A percentile compares a stretch with the other conserved stretches of the same genome.
phyloP scores from a whole-genome alignment of 1,284 basidiomycete genomes.

The Ganoderma boninense region DNA sequence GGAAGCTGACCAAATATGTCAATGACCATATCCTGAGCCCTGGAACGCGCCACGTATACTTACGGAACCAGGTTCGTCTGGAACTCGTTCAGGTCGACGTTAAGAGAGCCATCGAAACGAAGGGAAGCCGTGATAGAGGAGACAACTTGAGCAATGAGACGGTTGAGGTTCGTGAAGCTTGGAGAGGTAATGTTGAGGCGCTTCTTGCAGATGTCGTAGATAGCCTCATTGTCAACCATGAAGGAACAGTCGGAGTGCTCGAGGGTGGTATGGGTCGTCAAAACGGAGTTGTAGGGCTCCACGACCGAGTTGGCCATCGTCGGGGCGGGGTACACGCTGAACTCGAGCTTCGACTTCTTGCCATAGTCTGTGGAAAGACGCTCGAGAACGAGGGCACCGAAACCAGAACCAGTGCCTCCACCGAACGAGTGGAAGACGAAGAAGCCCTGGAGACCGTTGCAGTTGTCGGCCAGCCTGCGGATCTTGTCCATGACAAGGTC shows the following conservation, averaged over 20 bases:
- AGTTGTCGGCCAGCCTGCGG: conserved; percentile 97
- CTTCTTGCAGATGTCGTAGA: conserved; percentile 96
- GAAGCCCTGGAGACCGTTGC: conserved; percentile 98
- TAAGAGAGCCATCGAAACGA: conserved; percentile 83
- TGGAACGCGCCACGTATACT: conserved; percentile 34
- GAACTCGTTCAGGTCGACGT: conserved; percentile 88
- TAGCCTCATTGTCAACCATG: conserved; percentile 97
- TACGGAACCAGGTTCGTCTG: conserved; percentile 81
- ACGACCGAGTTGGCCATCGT: conserved; percentile 97
- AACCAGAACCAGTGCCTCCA: conserved; percentile 99
- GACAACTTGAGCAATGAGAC: conserved; percentile 90
- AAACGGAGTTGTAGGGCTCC: conserved; percentile 98
- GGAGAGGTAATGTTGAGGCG: conserved; percentile 85
- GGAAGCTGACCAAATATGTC: conserved; percentile 48
- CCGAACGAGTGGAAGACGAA: conserved; percentile 99
- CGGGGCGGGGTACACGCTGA: conserved; percentile 97
- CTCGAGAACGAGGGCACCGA: conserved; percentile 97
- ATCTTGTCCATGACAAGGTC: conserved; percentile 95
- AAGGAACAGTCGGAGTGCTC: conserved; percentile 99
- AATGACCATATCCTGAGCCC: neutral
- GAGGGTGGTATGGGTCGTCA: conserved; percentile 98
- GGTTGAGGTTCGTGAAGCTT: conserved; percentile 88
- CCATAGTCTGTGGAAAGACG: conserved; percentile 98
- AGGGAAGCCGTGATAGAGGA: conserved; percentile 88
- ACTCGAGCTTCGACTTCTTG: conserved; percentile 99